Evolutionary conservation across 106 monocot genomes (phyloP), one percentile per base, ranked within the genome.

Genomic region (Ottelia alismoides): DNA sequence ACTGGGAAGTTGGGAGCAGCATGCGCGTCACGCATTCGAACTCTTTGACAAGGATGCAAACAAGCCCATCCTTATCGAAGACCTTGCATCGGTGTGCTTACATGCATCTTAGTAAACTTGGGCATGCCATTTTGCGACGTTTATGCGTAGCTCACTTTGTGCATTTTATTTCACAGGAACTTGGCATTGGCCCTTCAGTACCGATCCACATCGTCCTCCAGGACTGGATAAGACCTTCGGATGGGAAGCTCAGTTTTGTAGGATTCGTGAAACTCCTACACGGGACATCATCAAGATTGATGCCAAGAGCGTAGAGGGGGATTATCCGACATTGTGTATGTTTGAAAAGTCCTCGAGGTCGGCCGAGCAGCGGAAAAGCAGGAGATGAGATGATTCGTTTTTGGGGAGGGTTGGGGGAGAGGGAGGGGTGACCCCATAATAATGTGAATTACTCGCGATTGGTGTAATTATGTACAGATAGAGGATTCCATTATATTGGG

Each of bases 241-340:
- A 94, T 59, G 94, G 94, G 58, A 94, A 94, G 63, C 94, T 94
- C 16, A 94, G 94, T 56, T 84, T 94, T 78, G 56, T 94, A 47
- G 94, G 94, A 40, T 94, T 88, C 58, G 64, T 94, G 55, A 94
- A 84, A 58, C 84, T 94, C 60, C 77, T 94, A 43, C 94, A 81
- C 49, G 94, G 94, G 18, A 35, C 72, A 19, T 78, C 94, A 11
- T 64, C 72, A 2, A 75, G 94, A n/a, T 45, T 65, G n/a, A 73
- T 81, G 31, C 67, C 73, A 10, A 78, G 88, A 57, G 78, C 50
- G 56, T 72, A 72, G n/a, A n/a, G n/a, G n/a, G n/a, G n/a, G n/a
- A n/a, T n/a, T n/a, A n/a, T n/a, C n/a, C n/a, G n/a, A n/a, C n/a
- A n/a, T n/a, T n/a, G n/a, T n/a, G n/a, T n/a, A n/a, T n/a, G n/a